A percentile compares a stretch with the other conserved stretches of the same genome.
These are phyloP conservation scores for Haematococcus sp. DNA, from an alignment of 139 green algal species.

Conservation along the genomic window DNA sequence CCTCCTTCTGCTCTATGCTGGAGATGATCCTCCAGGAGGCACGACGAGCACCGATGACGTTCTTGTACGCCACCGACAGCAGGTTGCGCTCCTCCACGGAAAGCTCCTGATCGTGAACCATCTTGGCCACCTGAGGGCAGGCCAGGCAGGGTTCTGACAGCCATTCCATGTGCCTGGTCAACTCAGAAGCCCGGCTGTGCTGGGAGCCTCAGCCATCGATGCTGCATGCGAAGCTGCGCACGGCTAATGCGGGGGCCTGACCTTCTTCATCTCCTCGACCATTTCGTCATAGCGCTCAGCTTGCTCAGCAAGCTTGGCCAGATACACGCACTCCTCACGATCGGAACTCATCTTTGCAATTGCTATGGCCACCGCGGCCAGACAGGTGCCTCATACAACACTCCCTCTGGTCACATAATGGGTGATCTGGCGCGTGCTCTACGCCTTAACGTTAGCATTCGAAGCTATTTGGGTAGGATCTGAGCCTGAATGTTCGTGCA, in stretches of 20 bases:
- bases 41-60: conserved; percentile 86
- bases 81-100: conserved; percentile 98
- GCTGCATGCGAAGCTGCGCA: too few relatives aligned
- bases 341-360: too few relatives aligned
- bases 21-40: conserved; percentile 95
- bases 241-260: not conserved
- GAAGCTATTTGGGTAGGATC: too few relatives aligned
- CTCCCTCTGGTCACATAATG: too few relatives aligned
- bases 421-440: too few relatives aligned
- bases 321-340: conserved; percentile 39
- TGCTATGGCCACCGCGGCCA: too few relatives aligned
- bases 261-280: conserved; percentile 96
- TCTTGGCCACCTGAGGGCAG: conserved; percentile 56
- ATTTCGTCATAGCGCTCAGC: conserved; percentile 93
- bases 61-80: conserved; percentile 98
- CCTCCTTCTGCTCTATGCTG: conserved; percentile 99
- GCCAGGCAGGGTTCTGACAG: not conserved
- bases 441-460: too few relatives aligned
- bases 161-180: too few relatives aligned
- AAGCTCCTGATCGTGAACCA: conserved; percentile 92
- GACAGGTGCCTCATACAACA: too few relatives aligned
- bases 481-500: too few relatives aligned
- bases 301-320: conserved; percentile 93
- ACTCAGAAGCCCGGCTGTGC: too few relatives aligned
- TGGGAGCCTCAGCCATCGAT: too few relatives aligned